These are phyloP conservation scores for Luvunga scandens DNA, from an alignment of 345 rosid species.

Conservation along the genomic window DNA sequence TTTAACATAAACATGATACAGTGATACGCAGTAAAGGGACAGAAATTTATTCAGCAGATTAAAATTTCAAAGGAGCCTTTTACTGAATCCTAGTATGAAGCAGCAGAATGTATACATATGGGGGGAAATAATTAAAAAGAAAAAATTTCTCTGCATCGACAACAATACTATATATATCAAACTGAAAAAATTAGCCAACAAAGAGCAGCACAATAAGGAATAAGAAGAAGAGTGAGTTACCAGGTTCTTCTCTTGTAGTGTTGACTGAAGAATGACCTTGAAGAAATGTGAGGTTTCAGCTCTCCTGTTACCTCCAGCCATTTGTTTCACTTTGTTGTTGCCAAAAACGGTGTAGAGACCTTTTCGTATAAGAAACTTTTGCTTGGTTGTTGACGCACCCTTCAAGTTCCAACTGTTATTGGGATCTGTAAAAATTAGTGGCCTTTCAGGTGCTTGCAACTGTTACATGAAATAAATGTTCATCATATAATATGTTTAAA, in stretches of 20 bases:
- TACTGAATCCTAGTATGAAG: neutral
- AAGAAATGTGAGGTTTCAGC: neutral
- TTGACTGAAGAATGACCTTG: neutral
- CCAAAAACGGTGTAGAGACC: neutral
- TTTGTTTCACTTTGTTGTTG: neutral
- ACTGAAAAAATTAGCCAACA: neutral
- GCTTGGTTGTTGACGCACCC: neutral
- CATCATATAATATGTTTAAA: neutral
- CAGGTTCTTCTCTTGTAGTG: slow-evolving; percentile 1
- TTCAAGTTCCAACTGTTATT: neutral
- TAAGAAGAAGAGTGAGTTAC: neutral
- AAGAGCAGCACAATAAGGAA: neutral
- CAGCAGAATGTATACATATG: too few relatives aligned
- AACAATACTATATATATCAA: too few relatives aligned
- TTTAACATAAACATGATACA: neutral
- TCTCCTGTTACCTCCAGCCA: neutral
- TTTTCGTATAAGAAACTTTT: neutral
- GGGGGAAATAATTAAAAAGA: too few relatives aligned
- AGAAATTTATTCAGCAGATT: neutral
- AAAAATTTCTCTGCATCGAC: too few relatives aligned
- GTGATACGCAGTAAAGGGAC: neutral
- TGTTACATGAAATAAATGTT: neutral
- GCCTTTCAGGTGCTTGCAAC: neutral
- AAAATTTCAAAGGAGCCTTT: neutral
- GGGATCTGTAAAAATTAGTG: neutral